A percentile compares a stretch with the other conserved stretches of the same genome.
Evolutionary conservation across 2,329 filamentous ascomycete species (phyloP).

Genomic region (Ascochyta pisi): DNA sequence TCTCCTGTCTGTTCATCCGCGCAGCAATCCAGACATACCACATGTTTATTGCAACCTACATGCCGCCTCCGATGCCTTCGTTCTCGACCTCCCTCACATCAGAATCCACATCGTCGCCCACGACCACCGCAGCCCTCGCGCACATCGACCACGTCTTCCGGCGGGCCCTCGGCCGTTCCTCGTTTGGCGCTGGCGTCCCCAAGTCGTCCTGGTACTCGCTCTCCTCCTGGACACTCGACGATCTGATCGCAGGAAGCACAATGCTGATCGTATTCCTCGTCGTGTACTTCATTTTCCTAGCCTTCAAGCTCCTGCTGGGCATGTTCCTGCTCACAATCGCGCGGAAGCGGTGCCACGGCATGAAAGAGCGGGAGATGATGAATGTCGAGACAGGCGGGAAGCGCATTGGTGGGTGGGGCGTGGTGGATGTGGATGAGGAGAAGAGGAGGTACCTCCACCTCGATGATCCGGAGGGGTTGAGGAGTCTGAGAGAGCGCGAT

Average conservation of each 20-base stretch:
- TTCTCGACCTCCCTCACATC: conserved; percentile 70
- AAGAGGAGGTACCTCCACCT: conserved; percentile 84
- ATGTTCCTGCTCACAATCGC: conserved; percentile 85
- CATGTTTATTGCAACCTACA: conserved; percentile 91
- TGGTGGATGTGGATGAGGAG: conserved; percentile 88
- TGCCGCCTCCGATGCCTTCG: conserved; percentile 75
- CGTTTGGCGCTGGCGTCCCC: conserved; percentile 58
- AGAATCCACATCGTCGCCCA: conserved; percentile 63
- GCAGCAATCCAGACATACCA: conserved; percentile 95
- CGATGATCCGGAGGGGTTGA: conserved; percentile 77
- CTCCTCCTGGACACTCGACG: conserved; percentile 68
- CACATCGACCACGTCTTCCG: conserved; percentile 80
- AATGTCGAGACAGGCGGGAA: conserved; percentile 72
- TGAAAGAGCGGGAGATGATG: conserved; percentile 72
- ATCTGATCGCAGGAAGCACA: conserved; percentile 76
- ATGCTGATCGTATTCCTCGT: conserved; percentile 87
- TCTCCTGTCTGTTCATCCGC: conserved; percentile 94
- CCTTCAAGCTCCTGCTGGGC: conserved; percentile 81
- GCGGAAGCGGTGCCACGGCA: conserved; percentile 76
- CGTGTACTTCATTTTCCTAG: conserved; percentile 82
- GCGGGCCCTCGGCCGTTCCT: conserved; percentile 75
- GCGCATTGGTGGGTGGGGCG: conserved; percentile 80
- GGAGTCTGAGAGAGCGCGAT: conserved; percentile 65
- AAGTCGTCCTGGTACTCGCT: conserved; percentile 42
- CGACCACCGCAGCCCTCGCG: conserved; percentile 77